phyloP scores from a whole-genome alignment of 768 basidiomycete genomes.

The Naganishia randhawae region DNA sequence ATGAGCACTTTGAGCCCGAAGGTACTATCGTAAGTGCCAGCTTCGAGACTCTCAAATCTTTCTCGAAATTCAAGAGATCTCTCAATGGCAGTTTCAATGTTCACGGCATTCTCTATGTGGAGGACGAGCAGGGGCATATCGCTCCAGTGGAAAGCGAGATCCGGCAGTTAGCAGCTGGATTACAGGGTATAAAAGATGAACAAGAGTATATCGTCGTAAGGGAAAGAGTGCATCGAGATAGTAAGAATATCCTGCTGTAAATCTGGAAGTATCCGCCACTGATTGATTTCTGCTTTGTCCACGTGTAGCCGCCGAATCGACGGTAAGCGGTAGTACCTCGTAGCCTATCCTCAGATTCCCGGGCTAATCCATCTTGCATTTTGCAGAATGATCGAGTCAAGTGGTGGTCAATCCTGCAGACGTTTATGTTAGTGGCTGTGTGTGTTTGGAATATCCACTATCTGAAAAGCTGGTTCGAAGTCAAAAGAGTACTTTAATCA shows the following conservation, averaged over 20 bases:
- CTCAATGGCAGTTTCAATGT: conserved; percentile 76
- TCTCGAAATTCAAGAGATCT: background rate
- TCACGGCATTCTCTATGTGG: conserved; percentile 90
- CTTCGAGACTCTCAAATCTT: background rate
- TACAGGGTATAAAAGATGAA: conserved; percentile 91
- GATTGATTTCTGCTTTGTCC: background rate
- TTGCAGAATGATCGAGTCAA: conserved; percentile 78
- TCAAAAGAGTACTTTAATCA: conserved; percentile 73
- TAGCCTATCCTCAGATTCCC: background rate
- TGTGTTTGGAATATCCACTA: conserved; percentile 98
- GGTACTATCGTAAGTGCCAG: conserved; percentile 67
- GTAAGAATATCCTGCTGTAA: conserved; percentile 54
- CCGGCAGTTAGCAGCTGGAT: conserved; percentile 70
- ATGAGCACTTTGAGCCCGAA: conserved; percentile 97
- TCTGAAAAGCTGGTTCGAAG: conserved; percentile 90
- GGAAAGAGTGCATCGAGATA: conserved; percentile 87
- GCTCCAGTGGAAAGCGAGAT: conserved; percentile 97
- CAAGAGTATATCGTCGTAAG: conserved; percentile 97
- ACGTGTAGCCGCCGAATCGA: conserved; percentile 53
- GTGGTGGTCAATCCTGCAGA: conserved; percentile 96
- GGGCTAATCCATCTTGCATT: background rate
- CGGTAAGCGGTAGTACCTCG: conserved; percentile 35
- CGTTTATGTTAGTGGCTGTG: conserved; percentile 76
- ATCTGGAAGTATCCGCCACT: background rate
- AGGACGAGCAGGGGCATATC: conserved; percentile 70